phyloP scores from a whole-genome alignment of 2,329 filamentous ascomycete species.

The Hirsutella rhossiliensis region DNA sequence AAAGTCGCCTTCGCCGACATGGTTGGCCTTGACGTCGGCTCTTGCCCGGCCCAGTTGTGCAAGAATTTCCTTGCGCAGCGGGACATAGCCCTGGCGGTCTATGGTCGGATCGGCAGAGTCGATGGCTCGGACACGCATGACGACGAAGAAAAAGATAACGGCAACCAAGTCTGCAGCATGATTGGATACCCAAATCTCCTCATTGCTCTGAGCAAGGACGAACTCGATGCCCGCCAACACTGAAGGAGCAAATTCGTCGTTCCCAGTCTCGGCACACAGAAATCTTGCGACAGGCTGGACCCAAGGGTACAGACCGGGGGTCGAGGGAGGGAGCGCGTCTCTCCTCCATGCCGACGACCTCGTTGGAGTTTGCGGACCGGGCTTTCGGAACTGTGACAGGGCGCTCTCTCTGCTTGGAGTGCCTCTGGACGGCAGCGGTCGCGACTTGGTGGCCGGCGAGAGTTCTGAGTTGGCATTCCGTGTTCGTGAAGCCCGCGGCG shows the following conservation, averaged over 20 bases:
- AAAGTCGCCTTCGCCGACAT: slow-evolving; percentile 31
- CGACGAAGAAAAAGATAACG: slow-evolving; percentile 48
- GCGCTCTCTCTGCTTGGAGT: slow-evolving; percentile 35
- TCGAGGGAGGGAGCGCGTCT: slow-evolving; percentile 11
- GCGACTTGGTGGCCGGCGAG: slow-evolving; percentile 14
- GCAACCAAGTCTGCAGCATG: slow-evolving; percentile 44
- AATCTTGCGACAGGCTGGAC: slow-evolving; percentile 55
- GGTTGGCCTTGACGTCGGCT: slow-evolving; percentile 23
- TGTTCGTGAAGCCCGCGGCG: slow-evolving; percentile 16
- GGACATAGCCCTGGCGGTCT: slow-evolving; percentile 31
- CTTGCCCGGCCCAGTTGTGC: slow-evolving; percentile 28
- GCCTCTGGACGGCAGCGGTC: slow-evolving; percentile 24
- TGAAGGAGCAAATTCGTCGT: slow-evolving; percentile 54
- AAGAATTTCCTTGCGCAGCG: slow-evolving; percentile 32
- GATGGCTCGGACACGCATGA: slow-evolving; percentile 33
- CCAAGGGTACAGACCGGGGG: slow-evolving; percentile 46
- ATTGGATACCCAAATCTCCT: slow-evolving; percentile 36
- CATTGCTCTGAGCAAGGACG: slow-evolving; percentile 30
- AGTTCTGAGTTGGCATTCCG: slow-evolving; percentile 23
- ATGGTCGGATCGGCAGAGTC: slow-evolving; percentile 21
- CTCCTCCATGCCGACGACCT: slow-evolving; percentile 25
- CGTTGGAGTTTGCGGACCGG: slow-evolving; percentile 22
- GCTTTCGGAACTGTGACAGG: slow-evolving; percentile 29
- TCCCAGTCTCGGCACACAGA: slow-evolving; percentile 47
- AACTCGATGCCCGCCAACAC: slow-evolving; percentile 62